These are phyloP conservation scores for Berberis thunbergii DNA, from an alignment of 164 flowering plant genomes.

Conservation along the genomic window DNA sequence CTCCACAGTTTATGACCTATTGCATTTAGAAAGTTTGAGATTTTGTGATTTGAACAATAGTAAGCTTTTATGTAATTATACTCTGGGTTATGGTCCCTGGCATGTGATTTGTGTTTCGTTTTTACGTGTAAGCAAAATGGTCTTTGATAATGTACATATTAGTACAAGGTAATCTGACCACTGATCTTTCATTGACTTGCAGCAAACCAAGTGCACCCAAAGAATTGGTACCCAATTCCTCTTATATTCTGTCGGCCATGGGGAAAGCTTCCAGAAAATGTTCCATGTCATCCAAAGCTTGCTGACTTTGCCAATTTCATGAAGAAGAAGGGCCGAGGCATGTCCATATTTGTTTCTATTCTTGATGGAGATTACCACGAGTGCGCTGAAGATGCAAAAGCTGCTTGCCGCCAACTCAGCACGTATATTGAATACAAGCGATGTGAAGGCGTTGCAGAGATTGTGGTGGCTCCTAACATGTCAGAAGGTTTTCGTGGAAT, in stretches of 20 bases:
- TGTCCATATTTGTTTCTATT: conserved; percentile 92
- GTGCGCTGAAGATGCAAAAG: conserved; percentile 87
- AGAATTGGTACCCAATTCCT: conserved; percentile 99
- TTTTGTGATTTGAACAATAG: no score
- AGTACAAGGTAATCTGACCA: not conserved
- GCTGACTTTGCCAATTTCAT: conserved; percentile 98
- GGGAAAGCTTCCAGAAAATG: conserved; percentile 99
- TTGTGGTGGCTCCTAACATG: conserved; percentile 95
- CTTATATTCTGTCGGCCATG: conserved; percentile 96
- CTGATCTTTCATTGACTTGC: conserved; percentile 17
- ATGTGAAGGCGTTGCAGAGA: conserved; percentile 99
- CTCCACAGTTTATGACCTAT: no score
- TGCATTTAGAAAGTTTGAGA: no score
- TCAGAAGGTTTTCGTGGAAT: conserved; percentile 93
- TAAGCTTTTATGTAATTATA: no score
- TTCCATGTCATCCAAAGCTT: conserved; percentile 98
- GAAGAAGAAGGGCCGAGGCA: conserved; percentile 99
- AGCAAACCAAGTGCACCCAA: conserved; percentile 97
- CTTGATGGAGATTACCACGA: conserved; percentile 95
- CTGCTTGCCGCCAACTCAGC: conserved; percentile 67
- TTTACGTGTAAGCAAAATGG: no score
- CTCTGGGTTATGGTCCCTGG: no score
- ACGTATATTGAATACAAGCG: conserved; percentile 87
- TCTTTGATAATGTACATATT: conserved; percentile 14
- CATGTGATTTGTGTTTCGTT: no score